These are phyloP conservation scores for Geotrichum phurueaensis DNA, from an alignment of 1,139 yeast species.

Conservation along the genomic window DNA sequence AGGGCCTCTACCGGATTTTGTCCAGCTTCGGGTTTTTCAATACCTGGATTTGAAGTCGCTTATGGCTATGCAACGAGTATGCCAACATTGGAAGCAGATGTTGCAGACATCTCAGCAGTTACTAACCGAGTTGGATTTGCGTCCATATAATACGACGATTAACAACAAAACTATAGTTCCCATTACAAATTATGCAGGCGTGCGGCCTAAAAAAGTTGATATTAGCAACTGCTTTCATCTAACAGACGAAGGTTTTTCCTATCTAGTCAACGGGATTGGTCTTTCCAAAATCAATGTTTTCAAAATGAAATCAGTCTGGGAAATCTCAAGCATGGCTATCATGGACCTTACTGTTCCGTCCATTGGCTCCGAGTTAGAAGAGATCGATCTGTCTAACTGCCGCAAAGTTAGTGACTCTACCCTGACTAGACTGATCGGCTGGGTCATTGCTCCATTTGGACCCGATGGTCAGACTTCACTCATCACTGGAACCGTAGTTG, in stretches of 20 bases:
- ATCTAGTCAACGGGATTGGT: constrained; percentile 65
- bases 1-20: constrained; percentile 54
- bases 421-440: constrained; percentile 58
- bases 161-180: constrained; percentile 53
- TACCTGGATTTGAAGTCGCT: constrained; percentile 49
- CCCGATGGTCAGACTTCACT: constrained; percentile 17
- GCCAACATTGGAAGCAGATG: constrained; percentile 62
- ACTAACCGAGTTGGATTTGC: constrained; percentile 48
- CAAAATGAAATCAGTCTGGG: constrained; percentile 69
- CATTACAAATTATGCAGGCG: constrained; percentile 65
- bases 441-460: constrained; percentile 33
- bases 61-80: constrained; percentile 52
- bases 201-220: constrained; percentile 55
- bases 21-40: constrained; percentile 49
- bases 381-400: constrained; percentile 64
- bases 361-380: constrained; percentile 54
- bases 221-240: constrained; percentile 71
- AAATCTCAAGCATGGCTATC: constrained; percentile 70
- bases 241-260: constrained; percentile 67
- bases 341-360: constrained; percentile 67
- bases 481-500: constrained; percentile 35
- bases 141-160: constrained; percentile 54
- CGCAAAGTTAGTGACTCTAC: constrained; percentile 68
- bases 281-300: constrained; percentile 51
- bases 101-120: constrained; percentile 52